Evolutionary conservation across 345 rosid species (phyloP), one percentile per base, ranked within the genome.

Genomic region (Gossypium sturtianum): DNA sequence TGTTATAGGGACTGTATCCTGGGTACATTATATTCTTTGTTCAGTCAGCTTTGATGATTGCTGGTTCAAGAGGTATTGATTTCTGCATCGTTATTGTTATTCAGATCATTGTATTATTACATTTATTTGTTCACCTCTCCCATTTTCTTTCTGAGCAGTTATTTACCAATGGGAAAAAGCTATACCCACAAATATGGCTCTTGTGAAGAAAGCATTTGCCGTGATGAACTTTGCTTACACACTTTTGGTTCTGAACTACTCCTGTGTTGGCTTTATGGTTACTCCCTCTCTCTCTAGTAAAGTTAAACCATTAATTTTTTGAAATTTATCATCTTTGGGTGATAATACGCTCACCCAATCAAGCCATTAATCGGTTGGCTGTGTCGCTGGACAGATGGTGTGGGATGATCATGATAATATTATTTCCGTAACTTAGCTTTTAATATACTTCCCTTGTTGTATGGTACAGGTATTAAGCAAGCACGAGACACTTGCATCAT

Each of bases 41-140:
- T 57, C 97, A 94, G 76, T 94, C 98, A 1, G 98, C 98, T 8
- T 77, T 94, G 80, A 91, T 94, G 98, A 94, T 94, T 74, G 91
- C 93, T 27, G 97, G 98, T 73, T 94, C 98, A 41, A 88, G 87
- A 87, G 98, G 98, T 94, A 75, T 11, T 15, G 34, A 64, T 62
- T 13, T 20, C 12, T 19, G 48, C 51, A 74, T 59, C 70, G 69
- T 43, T 60, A 17, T 17, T 75, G 25, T 52, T 34, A 15, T 61
- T 25, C 13, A 43, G 43, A 6, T 72, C 79, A 3, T 3, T 4
- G 48, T 75, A 16, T 44, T 61, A n/a, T 20, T 34, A 0, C 41
- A 19, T 17, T 6, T 11, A 25, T 58, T 71, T 78, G 59, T 54
- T 54, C 9, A 19, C 4, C 51, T 22, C 29, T 47, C 41, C 48